phyloP scores from a whole-genome alignment of 129 eudicot species.

The Logfia minima region DNA sequence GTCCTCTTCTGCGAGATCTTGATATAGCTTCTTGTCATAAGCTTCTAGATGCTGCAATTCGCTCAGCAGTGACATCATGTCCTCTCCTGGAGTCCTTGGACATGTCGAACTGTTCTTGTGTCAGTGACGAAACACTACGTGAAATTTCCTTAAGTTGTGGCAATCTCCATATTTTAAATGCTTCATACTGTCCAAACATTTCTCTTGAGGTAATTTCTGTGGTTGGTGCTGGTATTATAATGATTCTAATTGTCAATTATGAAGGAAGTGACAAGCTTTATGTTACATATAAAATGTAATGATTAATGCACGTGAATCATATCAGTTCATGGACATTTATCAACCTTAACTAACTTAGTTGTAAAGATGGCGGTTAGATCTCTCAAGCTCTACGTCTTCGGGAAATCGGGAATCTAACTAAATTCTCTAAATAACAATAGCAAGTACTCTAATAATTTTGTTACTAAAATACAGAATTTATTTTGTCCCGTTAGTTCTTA shows the following conservation, averaged over 20 bases:
- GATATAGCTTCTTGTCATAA: slow-evolving; percentile 98
- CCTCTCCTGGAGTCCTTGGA: slow-evolving; percentile 85
- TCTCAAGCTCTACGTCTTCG: background rate
- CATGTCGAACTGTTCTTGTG: slow-evolving; percentile 90
- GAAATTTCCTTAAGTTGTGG: slow-evolving; percentile 62
- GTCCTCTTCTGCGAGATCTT: slow-evolving; percentile 81
- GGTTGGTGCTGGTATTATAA: background rate
- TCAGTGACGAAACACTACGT: slow-evolving; percentile 89
- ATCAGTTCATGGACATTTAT: background rate
- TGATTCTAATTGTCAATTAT: background rate
- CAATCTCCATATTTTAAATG: slow-evolving; percentile 70
- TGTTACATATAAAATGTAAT: background rate
- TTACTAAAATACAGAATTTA: background rate
- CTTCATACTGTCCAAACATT: slow-evolving; percentile 94
- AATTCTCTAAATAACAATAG: background rate
- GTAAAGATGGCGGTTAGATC: background rate
- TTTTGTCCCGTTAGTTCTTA: slow-evolving; percentile 1
- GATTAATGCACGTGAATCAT: background rate
- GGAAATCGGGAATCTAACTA: background rate
- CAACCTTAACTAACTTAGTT: background rate
- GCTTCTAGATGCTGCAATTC: slow-evolving; percentile 95
- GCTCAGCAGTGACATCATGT: slow-evolving; percentile 82
- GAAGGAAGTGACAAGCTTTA: background rate
- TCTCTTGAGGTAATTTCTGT: slow-evolving; percentile 67
- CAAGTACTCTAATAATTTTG: background rate